Evolutionary conservation across 2,329 filamentous ascomycete genomes (phyloP), one percentile per base, ranked within the genome.

Genomic region (Samsoniella hepiali): DNA sequence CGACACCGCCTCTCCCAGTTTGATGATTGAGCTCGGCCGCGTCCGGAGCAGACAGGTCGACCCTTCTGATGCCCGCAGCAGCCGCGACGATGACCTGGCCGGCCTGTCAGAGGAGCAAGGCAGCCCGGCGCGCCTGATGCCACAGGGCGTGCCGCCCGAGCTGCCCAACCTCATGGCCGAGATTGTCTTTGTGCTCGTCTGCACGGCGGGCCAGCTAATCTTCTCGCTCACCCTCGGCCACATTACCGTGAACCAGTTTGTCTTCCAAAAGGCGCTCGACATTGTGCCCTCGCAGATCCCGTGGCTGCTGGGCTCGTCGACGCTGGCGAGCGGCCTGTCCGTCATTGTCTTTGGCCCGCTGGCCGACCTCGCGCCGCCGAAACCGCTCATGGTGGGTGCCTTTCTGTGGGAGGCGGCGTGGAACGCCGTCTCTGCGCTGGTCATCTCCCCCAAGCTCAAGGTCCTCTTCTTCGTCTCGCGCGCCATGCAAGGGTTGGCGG

Each of bases 381-480:
- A 65, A 15, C 64, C 64, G 15, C 62, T 65, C 32, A 62, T 65
- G 64, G 51, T 65, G 10, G 57, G 61, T 11, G 64, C 64, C 5
- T 65, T 65, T 38, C 8, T 51, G 13, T 65, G 64, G 64, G 61
- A 60, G 10, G 61, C 64, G 7, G 22, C 60, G 8, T 65, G 64
- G 64, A 65, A 65, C 29, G 44, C 58, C 17, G 64, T 57, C 5
- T 57, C 64, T 10, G 55, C 61, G 5, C 40, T 58, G 13, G 61
- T 32, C 50, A 61, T 65, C 34, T 58, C 44, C 8, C 64, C 64
- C 3, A 27, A 34, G 34, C 44, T 65, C 42, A 60, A 53, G 44
- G 38, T 63, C 9, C 22, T 63, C 54, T 65, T 65, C 47, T 65
- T 65, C n/a, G 29, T 63, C 3, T 59, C 63, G 10, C 32, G 63